These are phyloP conservation scores for Phaseolus coccineus DNA, from an alignment of 331 rosid species.

Conservation along the genomic window DNA sequence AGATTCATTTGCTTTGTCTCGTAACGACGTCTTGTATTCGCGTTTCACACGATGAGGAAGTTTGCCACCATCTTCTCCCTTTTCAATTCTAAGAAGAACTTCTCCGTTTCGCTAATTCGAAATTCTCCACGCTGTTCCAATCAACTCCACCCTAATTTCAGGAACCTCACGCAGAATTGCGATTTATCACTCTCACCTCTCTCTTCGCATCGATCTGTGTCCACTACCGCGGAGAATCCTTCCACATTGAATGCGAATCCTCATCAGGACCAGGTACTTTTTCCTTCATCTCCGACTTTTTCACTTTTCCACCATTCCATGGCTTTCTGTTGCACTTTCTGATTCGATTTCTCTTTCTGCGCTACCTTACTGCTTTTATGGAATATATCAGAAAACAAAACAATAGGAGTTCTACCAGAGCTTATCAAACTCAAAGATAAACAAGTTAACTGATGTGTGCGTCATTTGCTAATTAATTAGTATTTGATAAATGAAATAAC, in stretches of 20 bases:
- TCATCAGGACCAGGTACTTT: slow-evolving; percentile 56
- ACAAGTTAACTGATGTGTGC: too few species aligned
- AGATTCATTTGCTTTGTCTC: not conserved
- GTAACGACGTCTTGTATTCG: not conserved
- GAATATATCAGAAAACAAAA: not conserved
- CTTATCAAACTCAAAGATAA: too few species aligned
- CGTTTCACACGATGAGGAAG: slow-evolving; percentile 51
- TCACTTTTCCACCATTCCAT: not conserved
- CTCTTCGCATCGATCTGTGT: slow-evolving; percentile 51
- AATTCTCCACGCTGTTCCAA: slow-evolving; percentile 8
- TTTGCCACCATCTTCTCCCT: slow-evolving; percentile 45
- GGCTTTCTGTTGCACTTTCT: not conserved
- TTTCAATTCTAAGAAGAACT: slow-evolving; percentile 44
- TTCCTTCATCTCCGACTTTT: not conserved
- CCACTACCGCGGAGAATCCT: slow-evolving; percentile 46
- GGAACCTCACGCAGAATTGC: slow-evolving; percentile 9
- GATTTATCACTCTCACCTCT: slow-evolving; percentile 32
- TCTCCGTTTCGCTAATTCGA: slow-evolving; percentile 26
- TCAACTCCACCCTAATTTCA: slow-evolving; percentile 32
- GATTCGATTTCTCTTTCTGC: not conserved
- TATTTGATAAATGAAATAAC: too few species aligned
- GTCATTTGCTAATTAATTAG: too few species aligned
- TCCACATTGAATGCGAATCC: slow-evolving; percentile 32
- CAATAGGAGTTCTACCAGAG: not conserved
- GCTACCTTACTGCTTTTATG: not conserved